Evolutionary conservation across 441 rosid genomes (phyloP), one percentile per base, ranked within the genome.

Genomic region (Euphorbia corollata): DNA sequence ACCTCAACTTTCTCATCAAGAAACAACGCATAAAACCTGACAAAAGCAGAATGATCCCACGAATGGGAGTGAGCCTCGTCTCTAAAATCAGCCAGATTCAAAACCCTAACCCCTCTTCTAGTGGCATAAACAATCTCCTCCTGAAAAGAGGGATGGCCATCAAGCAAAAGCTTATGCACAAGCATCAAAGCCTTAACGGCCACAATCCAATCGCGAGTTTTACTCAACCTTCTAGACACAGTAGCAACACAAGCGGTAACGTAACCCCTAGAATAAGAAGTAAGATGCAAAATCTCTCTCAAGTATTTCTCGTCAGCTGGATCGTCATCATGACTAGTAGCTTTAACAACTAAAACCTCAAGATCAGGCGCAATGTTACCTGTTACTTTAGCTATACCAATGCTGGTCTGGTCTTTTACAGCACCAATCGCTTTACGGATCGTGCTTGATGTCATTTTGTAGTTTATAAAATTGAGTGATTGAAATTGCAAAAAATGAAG

Each of bases 201-300:
- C 30, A 92, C 97, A 60, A 84, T 77, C 98, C 98, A 90, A 20
- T 81, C 87, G 22, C 73, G 73, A 0, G 98, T 92, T 65, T 84
- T 83, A 19, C 87, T 77, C 8, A 92, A 70, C 9, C 98, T 79
- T 43, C 79, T 84, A 22, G 89, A 81, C 36, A 88, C 78, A 19
- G 78, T 77, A 34, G 81, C 76, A 22, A 88, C 90, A 64, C 92
- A 87, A 15, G 87, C 68, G 15, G 72, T 76, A 12, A 87, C 91
- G 15, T 82, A 77, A 19, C 80, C 79, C 67, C 82, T 82, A 66
- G 86, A 81, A 63, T 57, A 74, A 4, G 87, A 80, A 4, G 85
- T 75, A 18, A 86, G 73, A 6, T 16, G 65, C 45, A 92, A 84
- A 69, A 90, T 82, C 10, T 90, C 88, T 0, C 72, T 16, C 0